These are phyloP conservation scores for Solanum rostratum DNA, from an alignment of 257 asterid species.

Conservation along the genomic window DNA sequence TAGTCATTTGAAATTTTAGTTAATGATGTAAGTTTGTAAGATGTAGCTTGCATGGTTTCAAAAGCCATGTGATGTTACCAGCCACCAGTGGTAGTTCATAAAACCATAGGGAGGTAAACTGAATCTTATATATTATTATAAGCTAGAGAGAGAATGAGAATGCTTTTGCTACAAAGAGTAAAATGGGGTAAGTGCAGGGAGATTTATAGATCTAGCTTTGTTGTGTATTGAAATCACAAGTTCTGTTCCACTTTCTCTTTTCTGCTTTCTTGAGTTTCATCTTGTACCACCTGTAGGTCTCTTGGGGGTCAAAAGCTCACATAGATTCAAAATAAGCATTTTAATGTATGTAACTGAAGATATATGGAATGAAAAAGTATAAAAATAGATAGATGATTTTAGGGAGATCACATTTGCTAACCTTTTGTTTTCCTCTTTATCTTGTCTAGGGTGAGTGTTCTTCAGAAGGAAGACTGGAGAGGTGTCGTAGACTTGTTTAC, in stretches of 20 bases:
- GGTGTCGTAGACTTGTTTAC: slow-evolving; percentile 64
- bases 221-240: neutral
- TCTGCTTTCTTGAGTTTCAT: neutral
- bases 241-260: neutral
- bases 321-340: neutral
- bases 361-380: neutral
- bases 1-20: neutral
- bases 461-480: slow-evolving; percentile 86
- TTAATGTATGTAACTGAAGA: neutral
- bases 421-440: neutral
- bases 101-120: neutral
- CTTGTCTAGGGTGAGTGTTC: slow-evolving; percentile 47
- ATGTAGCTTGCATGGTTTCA: neutral
- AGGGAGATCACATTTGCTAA: slow-evolving; percentile 15
- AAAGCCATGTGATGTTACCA: neutral
- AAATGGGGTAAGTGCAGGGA: neutral
- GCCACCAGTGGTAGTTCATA: neutral
- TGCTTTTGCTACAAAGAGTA: neutral
- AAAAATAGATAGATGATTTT: neutral
- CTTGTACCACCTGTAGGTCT: neutral
- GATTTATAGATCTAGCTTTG: neutral
- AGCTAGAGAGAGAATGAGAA: neutral
- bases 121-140: neutral
- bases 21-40: neutral
- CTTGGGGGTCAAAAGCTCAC: neutral